phyloP scores from a whole-genome alignment of 805 yeast genomes.

The Lipomyces starkeyi region DNA sequence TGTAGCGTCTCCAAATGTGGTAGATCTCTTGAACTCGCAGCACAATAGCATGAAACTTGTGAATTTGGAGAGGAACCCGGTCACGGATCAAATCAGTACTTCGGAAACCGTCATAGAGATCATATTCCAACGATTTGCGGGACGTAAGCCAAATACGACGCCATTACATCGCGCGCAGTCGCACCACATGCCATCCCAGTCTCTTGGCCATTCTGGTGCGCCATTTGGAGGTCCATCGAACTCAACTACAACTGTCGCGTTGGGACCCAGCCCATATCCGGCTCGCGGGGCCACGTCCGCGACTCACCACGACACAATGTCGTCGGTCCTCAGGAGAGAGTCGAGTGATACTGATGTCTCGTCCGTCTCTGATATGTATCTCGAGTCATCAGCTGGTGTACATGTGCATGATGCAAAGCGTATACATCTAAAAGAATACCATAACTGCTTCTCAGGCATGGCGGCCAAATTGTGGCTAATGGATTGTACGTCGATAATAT shows the following conservation, averaged over 20 bases:
- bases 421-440: slow-evolving; percentile 24
- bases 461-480: slow-evolving; percentile 84
- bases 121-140: slow-evolving; percentile 67
- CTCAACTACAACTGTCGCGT: not conserved
- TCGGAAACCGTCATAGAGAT: slow-evolving; percentile 70
- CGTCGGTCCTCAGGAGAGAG: not conserved
- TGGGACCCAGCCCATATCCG: not conserved
- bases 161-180: not conserved
- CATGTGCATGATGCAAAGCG: slow-evolving; percentile 25
- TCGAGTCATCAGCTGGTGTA: slow-evolving; percentile 26
- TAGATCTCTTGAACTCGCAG: slow-evolving; percentile 58
- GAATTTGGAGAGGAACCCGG: slow-evolving; percentile 65
- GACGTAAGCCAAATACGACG: slow-evolving; percentile 60
- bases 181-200: not conserved
- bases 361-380: not conserved
- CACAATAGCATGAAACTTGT: slow-evolving; percentile 77
- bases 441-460: slow-evolving; percentile 67
- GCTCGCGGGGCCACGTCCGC: not conserved
- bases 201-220: not conserved
- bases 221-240: slow-evolving; percentile 4
- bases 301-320: not conserved
- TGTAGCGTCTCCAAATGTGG: slow-evolving; percentile 49
- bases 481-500: slow-evolving; percentile 91
- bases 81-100: slow-evolving; percentile 62
- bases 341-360: not conserved